phyloP scores from a whole-genome alignment of 2,329 filamentous ascomycete genomes.

The Cryphonectria radicalis region DNA sequence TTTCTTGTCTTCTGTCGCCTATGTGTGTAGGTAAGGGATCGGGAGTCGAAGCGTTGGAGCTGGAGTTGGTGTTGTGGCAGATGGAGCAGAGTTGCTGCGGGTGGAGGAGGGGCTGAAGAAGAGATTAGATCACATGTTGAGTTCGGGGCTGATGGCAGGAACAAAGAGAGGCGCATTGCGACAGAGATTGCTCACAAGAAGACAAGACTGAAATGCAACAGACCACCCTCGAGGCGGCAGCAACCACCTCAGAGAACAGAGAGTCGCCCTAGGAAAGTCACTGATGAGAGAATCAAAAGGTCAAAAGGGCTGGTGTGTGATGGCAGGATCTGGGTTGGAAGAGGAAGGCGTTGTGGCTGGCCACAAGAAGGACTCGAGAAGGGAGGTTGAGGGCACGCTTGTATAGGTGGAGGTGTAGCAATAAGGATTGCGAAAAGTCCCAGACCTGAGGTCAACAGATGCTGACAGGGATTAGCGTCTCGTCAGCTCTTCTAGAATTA shows the following conservation, averaged over 20 bases:
- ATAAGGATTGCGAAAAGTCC: constrained; percentile 11
- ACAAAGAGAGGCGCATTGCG: constrained; percentile 13
- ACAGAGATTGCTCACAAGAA: not conserved
- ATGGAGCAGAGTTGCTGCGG: not conserved
- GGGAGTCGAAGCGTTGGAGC: not conserved
- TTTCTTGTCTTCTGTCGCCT: constrained; percentile 1
- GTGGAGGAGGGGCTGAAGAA: not conserved
- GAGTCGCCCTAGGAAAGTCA: not conserved
- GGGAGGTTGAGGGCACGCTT: not conserved
- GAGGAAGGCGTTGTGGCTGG: not conserved
- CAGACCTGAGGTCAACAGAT: constrained; percentile 1
- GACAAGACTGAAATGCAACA: not conserved
- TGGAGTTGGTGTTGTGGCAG: constrained; percentile 5
- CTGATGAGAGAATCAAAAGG: not conserved
- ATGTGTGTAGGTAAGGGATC: not conserved
- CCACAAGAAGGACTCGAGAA: not conserved
- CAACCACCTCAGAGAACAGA: constrained; percentile 11
- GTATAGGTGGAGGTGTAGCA: not conserved
- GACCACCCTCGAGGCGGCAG: constrained; percentile 14
- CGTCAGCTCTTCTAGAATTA: not conserved
- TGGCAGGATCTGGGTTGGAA: too few species aligned
- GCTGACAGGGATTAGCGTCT: not conserved
- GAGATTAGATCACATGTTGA: not conserved
- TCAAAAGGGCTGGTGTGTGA: not conserved
- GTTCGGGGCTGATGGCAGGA: not conserved